Conservation (phyloP, 164 flowering plant genomes). For the Umbilicus rupestris region DNA sequence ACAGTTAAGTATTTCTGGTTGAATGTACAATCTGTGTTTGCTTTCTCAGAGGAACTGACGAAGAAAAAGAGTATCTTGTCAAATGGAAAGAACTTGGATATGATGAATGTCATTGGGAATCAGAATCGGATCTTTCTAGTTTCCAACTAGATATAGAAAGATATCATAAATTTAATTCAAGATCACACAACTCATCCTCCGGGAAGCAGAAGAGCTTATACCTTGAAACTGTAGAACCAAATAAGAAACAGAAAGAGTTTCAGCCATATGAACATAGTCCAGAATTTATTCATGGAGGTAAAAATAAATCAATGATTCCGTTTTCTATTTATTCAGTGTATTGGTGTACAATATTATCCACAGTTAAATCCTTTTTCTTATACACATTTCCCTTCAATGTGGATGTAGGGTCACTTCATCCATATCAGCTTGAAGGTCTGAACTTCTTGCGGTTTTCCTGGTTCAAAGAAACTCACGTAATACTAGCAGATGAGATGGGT, state of each 20-base stretch:
- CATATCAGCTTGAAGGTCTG: constrained; percentile 96
- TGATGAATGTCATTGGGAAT: constrained; percentile 96
- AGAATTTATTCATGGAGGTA: constrained; percentile 89
- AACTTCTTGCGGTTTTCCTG: constrained; percentile 90
- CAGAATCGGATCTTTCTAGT: constrained; percentile 72
- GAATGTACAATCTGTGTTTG: constrained; percentile 3
- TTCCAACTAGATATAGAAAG: constrained; percentile 77
- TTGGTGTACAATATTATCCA: background rate
- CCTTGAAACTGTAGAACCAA: constrained; percentile 43
- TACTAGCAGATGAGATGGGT: constrained; percentile 99
- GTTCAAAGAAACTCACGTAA: constrained; percentile 92
- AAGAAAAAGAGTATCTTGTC: constrained; percentile 79
- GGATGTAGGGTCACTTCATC: constrained; percentile 73
- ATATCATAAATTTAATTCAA: constrained; percentile 48
- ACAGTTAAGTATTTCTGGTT: background rate
- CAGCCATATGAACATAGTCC: constrained; percentile 84
- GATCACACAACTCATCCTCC: constrained; percentile 28
- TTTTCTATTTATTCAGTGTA: background rate
- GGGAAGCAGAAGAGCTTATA: constrained; percentile 40
- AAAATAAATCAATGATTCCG: background rate
- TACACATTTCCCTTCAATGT: constrained; percentile 11
- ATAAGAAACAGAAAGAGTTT: constrained; percentile 62
- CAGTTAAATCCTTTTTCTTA: background rate
- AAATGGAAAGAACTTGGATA: constrained; percentile 90
- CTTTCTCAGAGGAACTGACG: constrained; percentile 46